Evolutionary conservation across 345 rosid genomes (phyloP).

Genomic region (Citrus medica): DNA sequence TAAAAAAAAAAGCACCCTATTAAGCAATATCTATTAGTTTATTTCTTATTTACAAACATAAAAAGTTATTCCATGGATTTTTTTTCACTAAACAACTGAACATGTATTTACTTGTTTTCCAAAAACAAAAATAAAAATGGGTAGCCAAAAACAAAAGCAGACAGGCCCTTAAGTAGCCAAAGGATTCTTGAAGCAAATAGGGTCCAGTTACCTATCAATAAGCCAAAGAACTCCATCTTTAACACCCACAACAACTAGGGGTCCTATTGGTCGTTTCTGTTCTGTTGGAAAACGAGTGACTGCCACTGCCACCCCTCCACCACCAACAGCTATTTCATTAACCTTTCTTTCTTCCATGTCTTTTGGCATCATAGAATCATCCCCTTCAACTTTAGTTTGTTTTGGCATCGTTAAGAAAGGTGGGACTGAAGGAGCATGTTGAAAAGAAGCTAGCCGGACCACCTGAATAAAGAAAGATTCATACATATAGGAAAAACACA

Average conservation of each 20-base stretch:
- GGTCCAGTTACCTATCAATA: slow-evolving; percentile 67
- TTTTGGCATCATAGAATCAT: slow-evolving; percentile 49
- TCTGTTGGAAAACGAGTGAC: slow-evolving; percentile 95
- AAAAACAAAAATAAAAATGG: not conserved
- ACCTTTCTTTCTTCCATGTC: slow-evolving; percentile 71
- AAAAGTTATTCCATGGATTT: not conserved
- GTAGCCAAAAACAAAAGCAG: not conserved
- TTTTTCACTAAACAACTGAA: not conserved
- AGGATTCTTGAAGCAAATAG: not conserved
- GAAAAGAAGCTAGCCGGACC: slow-evolving; percentile 97
- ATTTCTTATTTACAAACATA: not conserved
- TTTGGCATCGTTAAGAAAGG: slow-evolving; percentile 82
- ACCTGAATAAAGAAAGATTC: slow-evolving; percentile 47
- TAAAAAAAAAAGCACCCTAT: not conserved
- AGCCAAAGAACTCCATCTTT: slow-evolving; percentile 99
- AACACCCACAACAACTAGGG: slow-evolving; percentile 88
- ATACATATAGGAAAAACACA: not conserved
- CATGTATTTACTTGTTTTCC: not conserved
- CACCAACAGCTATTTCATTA: slow-evolving; percentile 97
- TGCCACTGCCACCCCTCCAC: slow-evolving; percentile 98
- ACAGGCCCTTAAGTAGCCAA: not conserved
- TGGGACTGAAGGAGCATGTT: slow-evolving; percentile 92
- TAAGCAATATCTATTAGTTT: not conserved
- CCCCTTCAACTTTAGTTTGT: slow-evolving; percentile 77
- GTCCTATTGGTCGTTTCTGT: slow-evolving; percentile 97